A percentile compares a stretch with the other conserved stretches of the same genome.
phyloP scores from a whole-genome alignment of 2,329 filamentous ascomycete genomes.

The Exophiala sp. region DNA sequence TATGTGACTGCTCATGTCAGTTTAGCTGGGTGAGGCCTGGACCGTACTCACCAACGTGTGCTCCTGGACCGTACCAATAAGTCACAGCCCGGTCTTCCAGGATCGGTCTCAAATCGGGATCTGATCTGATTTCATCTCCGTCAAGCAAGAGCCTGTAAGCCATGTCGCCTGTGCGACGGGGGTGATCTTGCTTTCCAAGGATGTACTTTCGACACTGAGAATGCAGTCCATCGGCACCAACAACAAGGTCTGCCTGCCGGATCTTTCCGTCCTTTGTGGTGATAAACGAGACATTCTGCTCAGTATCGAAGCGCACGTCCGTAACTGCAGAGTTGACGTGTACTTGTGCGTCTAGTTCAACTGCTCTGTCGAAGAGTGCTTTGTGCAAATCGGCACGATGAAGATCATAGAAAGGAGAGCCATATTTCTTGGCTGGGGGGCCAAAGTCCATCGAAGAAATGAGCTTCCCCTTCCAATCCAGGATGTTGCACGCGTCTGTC shows the following conservation, averaged over 20 bases:
- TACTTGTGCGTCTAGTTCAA: constrained; percentile 39
- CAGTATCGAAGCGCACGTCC: constrained; percentile 33
- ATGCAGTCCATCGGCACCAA: constrained; percentile 33
- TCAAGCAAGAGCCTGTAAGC: constrained; percentile 38
- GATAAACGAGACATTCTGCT: constrained; percentile 33
- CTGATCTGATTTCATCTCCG: constrained; percentile 44
- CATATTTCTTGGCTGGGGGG: not conserved
- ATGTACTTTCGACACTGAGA: constrained; percentile 27
- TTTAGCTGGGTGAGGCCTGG: not conserved
- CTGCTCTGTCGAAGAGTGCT: constrained; percentile 41
- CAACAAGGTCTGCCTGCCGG: constrained; percentile 26
- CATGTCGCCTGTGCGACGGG: constrained; percentile 37
- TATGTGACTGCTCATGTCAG: constrained; percentile 37
- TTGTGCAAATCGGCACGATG: constrained; percentile 50
- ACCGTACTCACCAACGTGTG: constrained; percentile 41
- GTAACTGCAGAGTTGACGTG: constrained; percentile 28
- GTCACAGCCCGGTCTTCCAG: constrained; percentile 50
- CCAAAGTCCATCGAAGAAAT: constrained; percentile 9
- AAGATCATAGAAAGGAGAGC: constrained; percentile 45
- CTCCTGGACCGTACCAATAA: constrained; percentile 54
- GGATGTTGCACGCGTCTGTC: constrained; percentile 7
- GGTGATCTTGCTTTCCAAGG: constrained; percentile 21
- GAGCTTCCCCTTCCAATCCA: constrained; percentile 16
- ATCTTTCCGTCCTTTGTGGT: constrained; percentile 23
- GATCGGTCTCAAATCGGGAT: constrained; percentile 46